A percentile compares a stretch with the other conserved stretches of the same genome.
Conservation (phyloP, 345 rosid species). For the Bruguiera parviflora region DNA sequence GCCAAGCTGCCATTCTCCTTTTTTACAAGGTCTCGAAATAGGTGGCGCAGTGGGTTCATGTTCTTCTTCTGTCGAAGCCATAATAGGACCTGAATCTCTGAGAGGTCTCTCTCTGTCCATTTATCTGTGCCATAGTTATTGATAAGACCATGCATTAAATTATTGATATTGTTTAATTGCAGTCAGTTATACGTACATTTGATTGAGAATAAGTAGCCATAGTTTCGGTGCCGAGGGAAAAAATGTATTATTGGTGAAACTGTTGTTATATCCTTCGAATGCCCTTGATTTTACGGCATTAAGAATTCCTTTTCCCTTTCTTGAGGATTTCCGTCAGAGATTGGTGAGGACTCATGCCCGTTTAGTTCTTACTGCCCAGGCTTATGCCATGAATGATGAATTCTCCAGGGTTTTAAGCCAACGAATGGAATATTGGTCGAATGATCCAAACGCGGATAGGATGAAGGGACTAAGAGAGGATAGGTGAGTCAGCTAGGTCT, state of each 20-base stretch:
- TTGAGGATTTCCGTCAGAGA: constrained; percentile 91
- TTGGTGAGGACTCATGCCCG: constrained; percentile 69
- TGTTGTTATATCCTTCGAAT: not conserved
- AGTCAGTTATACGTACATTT: constrained; percentile 42
- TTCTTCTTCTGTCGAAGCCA: too few species aligned
- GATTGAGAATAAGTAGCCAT: too few species aligned
- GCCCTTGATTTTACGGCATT: not conserved
- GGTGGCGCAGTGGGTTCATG: too few species aligned
- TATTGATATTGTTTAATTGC: too few species aligned
- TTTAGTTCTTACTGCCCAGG: constrained; percentile 71
- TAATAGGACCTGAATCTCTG: too few species aligned
- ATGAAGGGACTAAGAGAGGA: constrained; percentile 81
- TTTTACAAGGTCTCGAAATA: too few species aligned
- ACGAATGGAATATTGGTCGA: constrained; percentile 81
- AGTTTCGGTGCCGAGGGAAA: too few species aligned
- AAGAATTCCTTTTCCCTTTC: constrained; percentile 83
- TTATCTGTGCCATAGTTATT: too few species aligned
- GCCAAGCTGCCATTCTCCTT: too few species aligned
- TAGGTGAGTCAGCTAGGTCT: constrained; percentile 77
- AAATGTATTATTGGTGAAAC: too few species aligned
- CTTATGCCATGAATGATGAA: constrained; percentile 92
- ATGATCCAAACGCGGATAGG: constrained; percentile 86
- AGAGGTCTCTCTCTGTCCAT: too few species aligned
- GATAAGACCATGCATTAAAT: too few species aligned
- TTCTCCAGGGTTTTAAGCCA: constrained; percentile 92